A percentile compares a stretch with the other conserved stretches of the same genome.
Evolutionary conservation across 2,329 filamentous ascomycete genomes (phyloP).

Genomic region (Spiromastix sp.): DNA sequence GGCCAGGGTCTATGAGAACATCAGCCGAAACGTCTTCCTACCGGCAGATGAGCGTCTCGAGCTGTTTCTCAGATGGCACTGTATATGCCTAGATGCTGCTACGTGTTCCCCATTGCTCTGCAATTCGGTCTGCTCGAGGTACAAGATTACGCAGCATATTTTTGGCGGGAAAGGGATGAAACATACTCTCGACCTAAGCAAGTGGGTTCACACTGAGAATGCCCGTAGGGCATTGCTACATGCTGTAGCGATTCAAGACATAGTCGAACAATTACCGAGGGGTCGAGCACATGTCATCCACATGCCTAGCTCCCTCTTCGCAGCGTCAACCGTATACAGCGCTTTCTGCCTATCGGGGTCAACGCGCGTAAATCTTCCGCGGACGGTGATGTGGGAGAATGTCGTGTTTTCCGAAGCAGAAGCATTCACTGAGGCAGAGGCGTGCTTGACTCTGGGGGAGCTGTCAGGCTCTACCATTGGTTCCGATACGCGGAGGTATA

Average conservation of each 20-base stretch:
- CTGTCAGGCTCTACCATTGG: slow-evolving; percentile 6
- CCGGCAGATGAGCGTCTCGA: slow-evolving; percentile 29
- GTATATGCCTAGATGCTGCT: slow-evolving; percentile 34
- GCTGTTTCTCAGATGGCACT: slow-evolving; percentile 35
- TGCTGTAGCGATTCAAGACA: slow-evolving; percentile 37
- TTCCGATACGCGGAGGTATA: slow-evolving; percentile 30
- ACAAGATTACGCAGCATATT: slow-evolving; percentile 30
- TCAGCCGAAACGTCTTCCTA: slow-evolving; percentile 26
- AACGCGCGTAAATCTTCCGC: slow-evolving; percentile 28
- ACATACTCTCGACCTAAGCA: slow-evolving; percentile 24
- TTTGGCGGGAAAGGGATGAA: slow-evolving; percentile 21
- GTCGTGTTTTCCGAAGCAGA: slow-evolving; percentile 24
- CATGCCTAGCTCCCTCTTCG: slow-evolving; percentile 36
- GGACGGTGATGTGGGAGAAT: slow-evolving; percentile 32
- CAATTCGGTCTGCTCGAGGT: slow-evolving; percentile 28
- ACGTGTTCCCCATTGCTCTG: slow-evolving; percentile 32
- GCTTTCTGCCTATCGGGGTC: slow-evolving; percentile 31
- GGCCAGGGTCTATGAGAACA: slow-evolving; percentile 30
- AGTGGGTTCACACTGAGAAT: slow-evolving; percentile 30
- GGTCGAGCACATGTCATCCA: slow-evolving; percentile 36
- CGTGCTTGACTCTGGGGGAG: slow-evolving; percentile 10
- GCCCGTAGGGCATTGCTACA: slow-evolving; percentile 33
- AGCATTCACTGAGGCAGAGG: slow-evolving; percentile 6
- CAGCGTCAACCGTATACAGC: slow-evolving; percentile 33
- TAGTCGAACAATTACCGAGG: slow-evolving; percentile 35